Evolutionary conservation across 345 rosid genomes (phyloP), one percentile per base, ranked within the genome.

Genomic region (Syzygium jambos): DNA sequence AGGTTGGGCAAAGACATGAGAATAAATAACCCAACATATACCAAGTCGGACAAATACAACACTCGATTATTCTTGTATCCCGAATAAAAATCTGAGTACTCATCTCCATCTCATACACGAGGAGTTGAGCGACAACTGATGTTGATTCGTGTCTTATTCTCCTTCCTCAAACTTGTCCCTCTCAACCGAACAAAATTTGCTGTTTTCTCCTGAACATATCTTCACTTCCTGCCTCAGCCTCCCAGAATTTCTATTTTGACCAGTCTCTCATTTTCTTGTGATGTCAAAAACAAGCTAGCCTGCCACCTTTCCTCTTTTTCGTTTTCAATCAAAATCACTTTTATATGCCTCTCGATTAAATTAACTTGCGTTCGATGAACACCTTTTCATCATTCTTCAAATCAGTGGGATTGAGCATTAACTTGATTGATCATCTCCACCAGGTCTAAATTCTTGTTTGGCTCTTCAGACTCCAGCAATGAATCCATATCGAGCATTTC

Each of bases 401-500:
- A 38, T 10, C 78, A 13, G 17, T 12, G 21, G 52, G 21, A 52
- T 88, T 51, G 85, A 3, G 84, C 84, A 61, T 87, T 90, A 54
- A 90, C 90, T 59, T 91, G 92, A 87, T 91, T 85, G 87, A 95
- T 92, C 95, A 95, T 91, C 94, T 93, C 95, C 89, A 91, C 88
- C 89, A 93, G 90, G 91, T 94, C 96, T 84, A 92, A 59, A 68
- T 95, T 95, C 89, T 90, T 86, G 90, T 90, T 91, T 16, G 68
- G 52, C 89, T 87, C 91, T 78, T 89, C 89, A 80, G 84, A 65
- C 52, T 86, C 91, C 88, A 84, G 63, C 52, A 86, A n/a, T 38
- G 82, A 87, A 49, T 78, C 87, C 14, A 89, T 89, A 12, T 78
- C 73, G 41, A 59, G 59, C 86, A 87, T 56, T 73, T 88, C 90